Percentiles rank a stretch among this genome's conserved stretches.
phyloP scores from a whole-genome alignment of 495 filamentous ascomycete genomes.

The Barbatosphaeria neglecta region DNA sequence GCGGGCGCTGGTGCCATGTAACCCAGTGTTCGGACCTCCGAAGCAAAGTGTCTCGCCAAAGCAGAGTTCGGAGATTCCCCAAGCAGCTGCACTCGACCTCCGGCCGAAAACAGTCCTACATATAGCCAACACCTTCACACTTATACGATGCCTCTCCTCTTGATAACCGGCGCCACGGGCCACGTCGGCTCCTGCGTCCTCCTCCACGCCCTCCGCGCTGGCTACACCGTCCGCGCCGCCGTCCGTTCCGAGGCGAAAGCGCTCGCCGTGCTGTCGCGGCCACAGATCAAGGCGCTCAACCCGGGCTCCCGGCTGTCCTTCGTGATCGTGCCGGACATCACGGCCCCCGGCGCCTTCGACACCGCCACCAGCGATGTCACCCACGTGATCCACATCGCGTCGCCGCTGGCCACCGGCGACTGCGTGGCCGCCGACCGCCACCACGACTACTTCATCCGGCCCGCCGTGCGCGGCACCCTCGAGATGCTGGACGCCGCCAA shows the following conservation, averaged over 20 bases:
- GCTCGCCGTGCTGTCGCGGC: conserved; percentile 12
- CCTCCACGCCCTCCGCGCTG: conserved; percentile 19
- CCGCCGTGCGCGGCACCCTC: conserved; percentile 62
- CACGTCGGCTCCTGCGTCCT: conserved; percentile 33
- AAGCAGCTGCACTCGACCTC: background rate
- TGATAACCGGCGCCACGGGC: conserved; percentile 38
- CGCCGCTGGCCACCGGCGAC: conserved; percentile 41
- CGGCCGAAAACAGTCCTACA: background rate
- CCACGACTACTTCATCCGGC: conserved; percentile 55
- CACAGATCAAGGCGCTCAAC: conserved; percentile 16
- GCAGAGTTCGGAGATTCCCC: background rate
- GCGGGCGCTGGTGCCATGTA: background rate
- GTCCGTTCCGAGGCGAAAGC: conserved; percentile 28
- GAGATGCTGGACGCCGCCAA: conserved; percentile 59
- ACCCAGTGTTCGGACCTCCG: background rate
- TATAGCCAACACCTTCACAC: background rate
- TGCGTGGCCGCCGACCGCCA: conserved; percentile 28
- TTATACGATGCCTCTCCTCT: conserved; percentile 8
- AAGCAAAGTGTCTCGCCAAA: background rate
- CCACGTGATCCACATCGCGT: conserved; percentile 42
- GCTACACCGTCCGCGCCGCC: conserved; percentile 33
- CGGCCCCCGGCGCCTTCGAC: conserved; percentile 30
- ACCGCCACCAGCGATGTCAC: conserved; percentile 32
- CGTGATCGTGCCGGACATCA: conserved; percentile 35
- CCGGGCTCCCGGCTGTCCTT: conserved; percentile 23